Evolutionary conservation across 2,329 filamentous ascomycete genomes (phyloP).

Genomic region (Fusarium algeriense): DNA sequence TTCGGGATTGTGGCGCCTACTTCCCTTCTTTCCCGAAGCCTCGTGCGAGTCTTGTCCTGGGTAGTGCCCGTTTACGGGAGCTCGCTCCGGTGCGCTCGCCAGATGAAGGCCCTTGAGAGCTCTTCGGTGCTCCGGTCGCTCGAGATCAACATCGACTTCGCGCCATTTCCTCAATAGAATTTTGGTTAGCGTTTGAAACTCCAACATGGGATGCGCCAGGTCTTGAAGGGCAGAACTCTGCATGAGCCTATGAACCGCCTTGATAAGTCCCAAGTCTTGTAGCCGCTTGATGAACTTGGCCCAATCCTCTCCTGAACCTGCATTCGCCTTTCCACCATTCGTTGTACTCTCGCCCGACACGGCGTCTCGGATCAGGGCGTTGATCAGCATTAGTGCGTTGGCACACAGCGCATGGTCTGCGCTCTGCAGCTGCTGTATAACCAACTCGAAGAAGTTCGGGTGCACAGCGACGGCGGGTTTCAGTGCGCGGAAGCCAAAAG

Average conservation of each 20-base stretch:
- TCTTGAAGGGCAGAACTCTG: constrained; percentile 93
- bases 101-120: constrained; percentile 88
- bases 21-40: constrained; percentile 66
- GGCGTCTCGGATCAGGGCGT: constrained; percentile 92
- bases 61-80: constrained; percentile 54
- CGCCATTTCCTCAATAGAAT: constrained; percentile 89
- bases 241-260: constrained; percentile 92
- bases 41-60: constrained; percentile 54
- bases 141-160: constrained; percentile 84
- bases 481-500: constrained; percentile 89
- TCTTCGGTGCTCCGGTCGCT: constrained; percentile 87
- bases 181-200: constrained; percentile 94
- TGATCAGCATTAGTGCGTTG: constrained; percentile 94
- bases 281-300: constrained; percentile 93
- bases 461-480: constrained; percentile 93
- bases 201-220: constrained; percentile 86
- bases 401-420: constrained; percentile 96
- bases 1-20: constrained; percentile 81
- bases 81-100: constrained; percentile 77
- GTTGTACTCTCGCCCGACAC: constrained; percentile 77
- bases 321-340: constrained; percentile 46
- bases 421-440: constrained; percentile 90
- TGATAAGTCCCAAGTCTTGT: constrained; percentile 93
- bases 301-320: constrained; percentile 77
- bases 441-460: constrained; percentile 93